Conservation (phyloP, 306 rosid genomes). For the Sicyos baderoa region DNA sequence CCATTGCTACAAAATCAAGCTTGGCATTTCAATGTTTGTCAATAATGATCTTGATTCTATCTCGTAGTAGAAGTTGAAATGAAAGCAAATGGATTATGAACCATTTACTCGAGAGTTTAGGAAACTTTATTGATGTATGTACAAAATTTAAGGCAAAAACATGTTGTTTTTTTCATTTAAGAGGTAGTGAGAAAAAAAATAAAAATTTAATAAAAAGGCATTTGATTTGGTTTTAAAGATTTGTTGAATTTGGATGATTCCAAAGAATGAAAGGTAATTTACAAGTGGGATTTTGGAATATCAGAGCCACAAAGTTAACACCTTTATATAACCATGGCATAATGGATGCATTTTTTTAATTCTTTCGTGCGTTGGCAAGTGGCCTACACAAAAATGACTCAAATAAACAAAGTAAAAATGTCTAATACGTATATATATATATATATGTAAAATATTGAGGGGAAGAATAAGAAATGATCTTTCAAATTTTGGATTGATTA, state of each 20-base stretch:
- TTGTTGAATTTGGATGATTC: background rate
- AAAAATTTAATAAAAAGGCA: background rate
- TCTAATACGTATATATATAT: background rate
- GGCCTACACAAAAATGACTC: background rate
- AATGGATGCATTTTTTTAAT: background rate
- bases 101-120: background rate
- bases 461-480: background rate
- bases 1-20: background rate
- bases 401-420: background rate
- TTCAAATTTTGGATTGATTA: background rate
- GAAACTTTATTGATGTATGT: conserved; percentile 8
- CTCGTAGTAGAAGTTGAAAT: too few relatives aligned
- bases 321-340: background rate
- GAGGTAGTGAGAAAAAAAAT: background rate
- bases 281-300: conserved; percentile 14
- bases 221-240: background rate
- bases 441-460: background rate
- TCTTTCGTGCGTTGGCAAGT: background rate
- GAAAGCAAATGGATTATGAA: background rate
- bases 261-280: background rate
- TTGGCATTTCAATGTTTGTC: background rate
- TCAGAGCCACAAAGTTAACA: background rate
- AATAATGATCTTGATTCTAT: background rate
- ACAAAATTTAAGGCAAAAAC: conserved; percentile 9
- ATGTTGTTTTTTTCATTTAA: conserved; percentile 6